A percentile compares a stretch with the other conserved stretches of the same genome.
phyloP scores from a whole-genome alignment of 2,329 filamentous ascomycete genomes.

The Trichoderma semiorbis region DNA sequence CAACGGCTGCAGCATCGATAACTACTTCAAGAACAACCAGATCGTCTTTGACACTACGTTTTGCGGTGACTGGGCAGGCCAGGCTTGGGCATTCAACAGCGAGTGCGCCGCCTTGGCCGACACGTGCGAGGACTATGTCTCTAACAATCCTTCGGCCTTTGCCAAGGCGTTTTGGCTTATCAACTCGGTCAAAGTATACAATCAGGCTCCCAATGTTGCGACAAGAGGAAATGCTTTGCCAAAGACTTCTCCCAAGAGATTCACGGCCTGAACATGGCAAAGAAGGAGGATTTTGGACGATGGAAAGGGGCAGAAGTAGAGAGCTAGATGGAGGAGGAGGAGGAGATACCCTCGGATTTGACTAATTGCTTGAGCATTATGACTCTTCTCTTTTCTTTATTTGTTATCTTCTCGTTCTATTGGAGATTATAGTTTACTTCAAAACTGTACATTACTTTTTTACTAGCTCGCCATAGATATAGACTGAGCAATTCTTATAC shows the following conservation, averaged over 20 bases:
- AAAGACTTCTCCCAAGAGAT: neutral
- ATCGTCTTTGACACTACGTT: constrained; percentile 82
- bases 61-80: constrained; percentile 83
- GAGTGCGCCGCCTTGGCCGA: constrained; percentile 58
- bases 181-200: constrained; percentile 65
- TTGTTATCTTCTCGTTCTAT: neutral
- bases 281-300: neutral
- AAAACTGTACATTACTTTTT: neutral
- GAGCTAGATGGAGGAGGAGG: neutral
- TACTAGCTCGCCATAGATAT: neutral
- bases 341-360: neutral
- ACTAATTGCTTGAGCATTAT: neutral
- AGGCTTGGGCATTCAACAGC: constrained; percentile 56
- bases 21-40: constrained; percentile 67
- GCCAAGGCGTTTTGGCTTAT: constrained; percentile 73
- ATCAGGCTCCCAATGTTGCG: constrained; percentile 17
- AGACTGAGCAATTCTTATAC: neutral
- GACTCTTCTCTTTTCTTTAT: neutral
- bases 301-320: neutral
- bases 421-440: neutral
- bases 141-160: constrained; percentile 67
- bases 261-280: neutral
- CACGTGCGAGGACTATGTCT: constrained; percentile 71
- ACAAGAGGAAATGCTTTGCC: neutral
- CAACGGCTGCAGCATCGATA: constrained; percentile 66